phyloP scores from a whole-genome alignment of 306 rosid species.

The Corylus avellana region DNA sequence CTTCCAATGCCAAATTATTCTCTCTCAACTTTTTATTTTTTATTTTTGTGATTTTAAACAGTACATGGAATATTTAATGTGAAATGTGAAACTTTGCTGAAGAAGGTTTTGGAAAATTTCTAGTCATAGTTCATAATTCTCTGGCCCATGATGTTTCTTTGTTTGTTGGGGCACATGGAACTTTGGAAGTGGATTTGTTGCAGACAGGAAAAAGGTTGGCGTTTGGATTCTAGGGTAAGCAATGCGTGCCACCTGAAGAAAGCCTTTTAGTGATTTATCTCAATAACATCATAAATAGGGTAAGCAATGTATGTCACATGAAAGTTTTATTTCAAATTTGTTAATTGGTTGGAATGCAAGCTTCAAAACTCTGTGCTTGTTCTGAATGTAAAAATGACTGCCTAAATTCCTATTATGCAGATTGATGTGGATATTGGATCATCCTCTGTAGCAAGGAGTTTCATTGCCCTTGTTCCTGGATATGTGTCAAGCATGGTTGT shows the following conservation, averaged over 20 bases:
- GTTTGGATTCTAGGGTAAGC: too few relatives aligned
- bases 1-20: background rate
- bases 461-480: slow-evolving; percentile 54
- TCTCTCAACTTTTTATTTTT: slow-evolving; percentile 17
- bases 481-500: too few relatives aligned
- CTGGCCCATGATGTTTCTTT: background rate
- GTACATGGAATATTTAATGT: slow-evolving; percentile 8
- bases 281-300: background rate
- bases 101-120: background rate
- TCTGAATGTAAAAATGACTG: slow-evolving; percentile 15
- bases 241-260: too few relatives aligned
- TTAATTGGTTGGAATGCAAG: background rate
- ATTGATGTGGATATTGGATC: slow-evolving; percentile 46
- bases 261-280: too few relatives aligned
- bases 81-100: background rate
- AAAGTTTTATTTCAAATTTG: background rate
- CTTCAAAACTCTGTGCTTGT: background rate
- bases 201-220: too few relatives aligned
- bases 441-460: slow-evolving; percentile 90
- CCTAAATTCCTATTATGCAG: background rate
- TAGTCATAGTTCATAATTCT: background rate
- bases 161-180: too few relatives aligned
- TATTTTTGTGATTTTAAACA: background rate
- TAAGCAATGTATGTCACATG: background rate
- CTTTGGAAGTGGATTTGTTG: too few relatives aligned